Evolutionary conservation across 371 early-diverging fungal species (phyloP).

Genomic region (Mucor mucedo): DNA sequence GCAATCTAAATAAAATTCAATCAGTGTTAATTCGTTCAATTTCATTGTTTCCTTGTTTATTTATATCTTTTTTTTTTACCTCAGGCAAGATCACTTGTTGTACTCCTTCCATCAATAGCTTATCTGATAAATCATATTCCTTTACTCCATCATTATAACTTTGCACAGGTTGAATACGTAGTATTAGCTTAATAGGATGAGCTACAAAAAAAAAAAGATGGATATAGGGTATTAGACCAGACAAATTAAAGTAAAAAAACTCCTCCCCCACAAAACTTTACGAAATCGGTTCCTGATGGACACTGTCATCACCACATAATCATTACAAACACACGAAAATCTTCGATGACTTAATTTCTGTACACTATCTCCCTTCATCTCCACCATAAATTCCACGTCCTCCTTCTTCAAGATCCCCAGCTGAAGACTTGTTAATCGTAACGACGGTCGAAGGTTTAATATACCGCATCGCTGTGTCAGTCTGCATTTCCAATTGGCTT

Average conservation of each 20-base stretch:
- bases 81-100: slow-evolving; percentile 64
- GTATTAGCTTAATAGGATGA: slow-evolving; percentile 60
- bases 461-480: slow-evolving; percentile 54
- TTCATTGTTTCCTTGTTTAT: not conserved
- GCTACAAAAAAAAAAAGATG: slow-evolving; percentile 22
- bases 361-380: slow-evolving; percentile 33
- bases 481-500: slow-evolving; percentile 53
- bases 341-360: slow-evolving; percentile 34
- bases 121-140: slow-evolving; percentile 65
- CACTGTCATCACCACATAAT: slow-evolving; percentile 57
- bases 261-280: slow-evolving; percentile 19
- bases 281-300: slow-evolving; percentile 57
- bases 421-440: slow-evolving; percentile 58
- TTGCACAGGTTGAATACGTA: slow-evolving; percentile 70
- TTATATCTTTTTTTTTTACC: slow-evolving; percentile 35
- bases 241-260: not conserved
- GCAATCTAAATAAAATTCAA: slow-evolving; percentile 30
- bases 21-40: not conserved
- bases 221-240: not conserved
- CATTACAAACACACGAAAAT: slow-evolving; percentile 58
- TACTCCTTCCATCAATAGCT: slow-evolving; percentile 65
- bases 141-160: slow-evolving; percentile 67
- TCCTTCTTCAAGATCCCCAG: slow-evolving; percentile 62
- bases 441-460: slow-evolving; percentile 54
- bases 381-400: slow-evolving; percentile 60